A percentile compares a stretch with the other conserved stretches of the same genome.
Conservation (phyloP, 1,139 yeast genomes). For the Geotrichum klebahnii region DNA sequence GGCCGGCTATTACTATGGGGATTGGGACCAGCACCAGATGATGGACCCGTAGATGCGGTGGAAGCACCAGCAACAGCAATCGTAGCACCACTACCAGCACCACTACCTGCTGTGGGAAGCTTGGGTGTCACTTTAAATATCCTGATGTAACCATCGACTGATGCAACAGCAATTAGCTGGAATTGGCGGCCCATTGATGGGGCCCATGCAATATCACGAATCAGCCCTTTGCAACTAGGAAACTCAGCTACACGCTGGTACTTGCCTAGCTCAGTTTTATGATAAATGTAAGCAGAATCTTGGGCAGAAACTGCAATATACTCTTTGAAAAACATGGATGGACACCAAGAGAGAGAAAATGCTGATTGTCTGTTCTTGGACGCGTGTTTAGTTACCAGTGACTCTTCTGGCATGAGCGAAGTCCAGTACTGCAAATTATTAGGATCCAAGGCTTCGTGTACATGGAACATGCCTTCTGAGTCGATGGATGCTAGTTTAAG, state of each 20-base stretch:
- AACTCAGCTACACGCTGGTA: constrained; percentile 46
- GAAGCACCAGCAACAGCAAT: too few relatives aligned
- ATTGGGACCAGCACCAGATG: too few relatives aligned
- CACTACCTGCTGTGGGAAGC: constrained; percentile 20
- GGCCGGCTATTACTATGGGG: too few relatives aligned
- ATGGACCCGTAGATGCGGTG: too few relatives aligned
- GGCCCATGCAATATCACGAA: constrained; percentile 93
- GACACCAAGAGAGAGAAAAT: constrained; percentile 90
- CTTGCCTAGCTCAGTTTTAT: constrained; percentile 46
- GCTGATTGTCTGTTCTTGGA: constrained; percentile 82
- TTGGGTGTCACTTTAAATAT: constrained; percentile 67
- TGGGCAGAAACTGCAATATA: constrained; percentile 80
- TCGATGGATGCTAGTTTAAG: constrained; percentile 83
- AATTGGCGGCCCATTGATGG: constrained; percentile 91
- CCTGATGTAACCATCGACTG: constrained; percentile 88
- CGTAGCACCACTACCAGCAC: too few relatives aligned
- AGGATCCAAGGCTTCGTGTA: constrained; percentile 88
- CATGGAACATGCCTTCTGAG: constrained; percentile 78
- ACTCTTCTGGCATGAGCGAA: constrained; percentile 56
- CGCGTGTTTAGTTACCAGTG: constrained; percentile 64
- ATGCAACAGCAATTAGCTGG: constrained; percentile 89
- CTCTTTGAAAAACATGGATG: constrained; percentile 77
- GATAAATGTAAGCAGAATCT: constrained; percentile 79
- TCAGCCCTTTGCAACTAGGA: constrained; percentile 78
- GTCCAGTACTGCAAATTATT: constrained; percentile 81